Conservation (phyloP, 2,329 filamentous ascomycete species). For the Cladosporium cucumerinum region DNA sequence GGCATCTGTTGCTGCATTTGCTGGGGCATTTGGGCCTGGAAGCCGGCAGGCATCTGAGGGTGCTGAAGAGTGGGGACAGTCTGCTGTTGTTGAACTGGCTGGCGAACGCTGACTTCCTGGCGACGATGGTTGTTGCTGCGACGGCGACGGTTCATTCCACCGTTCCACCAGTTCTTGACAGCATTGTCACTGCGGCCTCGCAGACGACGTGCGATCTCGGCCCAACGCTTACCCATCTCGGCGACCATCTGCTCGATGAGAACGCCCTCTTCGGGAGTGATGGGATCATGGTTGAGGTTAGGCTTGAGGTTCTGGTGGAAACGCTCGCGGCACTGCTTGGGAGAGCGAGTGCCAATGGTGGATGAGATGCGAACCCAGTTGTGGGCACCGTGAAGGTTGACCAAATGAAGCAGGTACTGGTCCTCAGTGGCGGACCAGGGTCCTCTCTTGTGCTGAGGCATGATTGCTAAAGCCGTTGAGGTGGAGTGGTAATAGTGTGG, state of each 20-base stretch:
- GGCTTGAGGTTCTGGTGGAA: conserved; percentile 92
- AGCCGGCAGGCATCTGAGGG: conserved; percentile 10
- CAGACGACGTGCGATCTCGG: conserved; percentile 80
- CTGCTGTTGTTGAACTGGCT: conserved; percentile 24
- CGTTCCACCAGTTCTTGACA: conserved; percentile 98
- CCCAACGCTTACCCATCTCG: conserved; percentile 83
- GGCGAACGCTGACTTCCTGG: conserved; percentile 33
- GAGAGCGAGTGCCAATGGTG: conserved; percentile 71
- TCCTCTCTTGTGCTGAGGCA: conserved; percentile 64
- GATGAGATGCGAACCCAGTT: conserved; percentile 90
- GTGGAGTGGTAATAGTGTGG: conserved; percentile 11
- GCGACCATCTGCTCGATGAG: conserved; percentile 74
- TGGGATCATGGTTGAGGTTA: conserved; percentile 72
- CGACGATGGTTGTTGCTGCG: conserved; percentile 39
- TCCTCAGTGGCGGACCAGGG: conserved; percentile 83
- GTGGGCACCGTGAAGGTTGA: conserved; percentile 67
- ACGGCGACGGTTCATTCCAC: conserved; percentile 76
- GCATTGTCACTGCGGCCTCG: conserved; percentile 88
- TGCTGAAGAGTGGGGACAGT: conserved; percentile 10
- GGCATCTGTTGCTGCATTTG: conserved; percentile 16
- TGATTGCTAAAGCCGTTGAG: conserved; percentile 26
- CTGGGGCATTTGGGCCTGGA: conserved; percentile 3
- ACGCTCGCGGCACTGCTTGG: conserved; percentile 92
- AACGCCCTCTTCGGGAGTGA: conserved; percentile 71
- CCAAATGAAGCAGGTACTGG: conserved; percentile 64